Conservation (phyloP, 116 monocot genomes). For the Papilionanthe hybrid region DNA sequence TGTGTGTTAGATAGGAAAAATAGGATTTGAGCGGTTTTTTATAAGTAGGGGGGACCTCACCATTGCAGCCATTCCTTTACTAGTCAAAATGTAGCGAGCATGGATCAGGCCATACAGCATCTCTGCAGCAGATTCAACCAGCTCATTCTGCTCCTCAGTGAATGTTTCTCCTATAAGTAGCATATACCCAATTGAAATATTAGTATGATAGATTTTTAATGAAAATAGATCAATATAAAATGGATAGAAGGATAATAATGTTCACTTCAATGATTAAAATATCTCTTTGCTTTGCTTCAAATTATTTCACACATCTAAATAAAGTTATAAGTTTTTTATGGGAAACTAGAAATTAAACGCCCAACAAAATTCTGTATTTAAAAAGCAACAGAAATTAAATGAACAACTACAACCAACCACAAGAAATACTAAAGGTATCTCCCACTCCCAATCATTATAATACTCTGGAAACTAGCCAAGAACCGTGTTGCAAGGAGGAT, state of each 20-base stretch:
- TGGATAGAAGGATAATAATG: background rate
- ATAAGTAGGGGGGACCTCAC: conserved; percentile 7
- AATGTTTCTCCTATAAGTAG: conserved; percentile 33
- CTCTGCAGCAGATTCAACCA: conserved; percentile 49
- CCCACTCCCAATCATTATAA: too few relatives aligned
- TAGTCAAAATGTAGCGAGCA: conserved; percentile 39
- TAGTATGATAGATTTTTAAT: background rate
- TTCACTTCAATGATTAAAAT: background rate
- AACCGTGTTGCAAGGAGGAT: too few relatives aligned
- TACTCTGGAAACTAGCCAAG: too few relatives aligned
- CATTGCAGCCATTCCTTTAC: conserved; percentile 46
- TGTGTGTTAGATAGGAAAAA: too few relatives aligned
- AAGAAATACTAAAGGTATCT: too few relatives aligned
- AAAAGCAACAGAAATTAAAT: background rate
- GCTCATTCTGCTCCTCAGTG: conserved; percentile 44
- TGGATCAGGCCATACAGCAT: conserved; percentile 54
- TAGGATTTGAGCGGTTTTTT: too few relatives aligned
- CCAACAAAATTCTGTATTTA: background rate
- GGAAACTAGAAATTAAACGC: background rate
- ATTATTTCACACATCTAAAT: background rate
- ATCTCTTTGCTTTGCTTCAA: background rate
- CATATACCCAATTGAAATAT: background rate
- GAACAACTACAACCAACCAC: background rate
- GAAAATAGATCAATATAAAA: too few relatives aligned
- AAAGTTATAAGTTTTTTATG: background rate